These are phyloP conservation scores for Botrytis porri DNA, from an alignment of 2,329 filamentous ascomycete species.

Conservation along the genomic window DNA sequence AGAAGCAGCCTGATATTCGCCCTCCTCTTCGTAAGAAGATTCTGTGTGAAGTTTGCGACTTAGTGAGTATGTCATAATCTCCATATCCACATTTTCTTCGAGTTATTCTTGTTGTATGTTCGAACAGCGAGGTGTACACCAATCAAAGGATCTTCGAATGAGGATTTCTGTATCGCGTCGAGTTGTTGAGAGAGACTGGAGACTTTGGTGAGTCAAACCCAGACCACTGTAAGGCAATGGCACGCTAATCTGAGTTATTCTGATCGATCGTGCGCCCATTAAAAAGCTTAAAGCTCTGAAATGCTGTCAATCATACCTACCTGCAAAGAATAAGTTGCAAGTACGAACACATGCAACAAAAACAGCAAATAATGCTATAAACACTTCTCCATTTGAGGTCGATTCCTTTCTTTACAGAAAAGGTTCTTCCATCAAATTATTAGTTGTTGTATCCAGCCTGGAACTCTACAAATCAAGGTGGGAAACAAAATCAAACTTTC, in stretches of 20 bases:
- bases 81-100: not conserved
- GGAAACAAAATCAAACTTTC: not conserved
- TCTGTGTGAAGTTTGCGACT: not conserved
- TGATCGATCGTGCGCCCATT: not conserved
- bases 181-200: not conserved
- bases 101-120: not conserved
- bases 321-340: not conserved
- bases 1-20: not conserved
- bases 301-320: not conserved
- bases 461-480: not conserved
- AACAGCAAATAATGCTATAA: not conserved
- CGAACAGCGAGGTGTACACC: not conserved
- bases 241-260: not conserved
- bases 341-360: not conserved
- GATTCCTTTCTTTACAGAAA: not conserved
- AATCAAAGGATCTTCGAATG: not conserved
- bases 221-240: not conserved
- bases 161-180: not conserved
- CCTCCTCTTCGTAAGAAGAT: not conserved
- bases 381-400: not conserved
- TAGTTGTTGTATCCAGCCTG: not conserved
- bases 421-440: not conserved
- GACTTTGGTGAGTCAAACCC: not conserved
- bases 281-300: not conserved
- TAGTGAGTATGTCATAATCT: not conserved